Base-by-base conservation (phyloP, 148 eudicot species). In the Camellia japonica region DNA sequence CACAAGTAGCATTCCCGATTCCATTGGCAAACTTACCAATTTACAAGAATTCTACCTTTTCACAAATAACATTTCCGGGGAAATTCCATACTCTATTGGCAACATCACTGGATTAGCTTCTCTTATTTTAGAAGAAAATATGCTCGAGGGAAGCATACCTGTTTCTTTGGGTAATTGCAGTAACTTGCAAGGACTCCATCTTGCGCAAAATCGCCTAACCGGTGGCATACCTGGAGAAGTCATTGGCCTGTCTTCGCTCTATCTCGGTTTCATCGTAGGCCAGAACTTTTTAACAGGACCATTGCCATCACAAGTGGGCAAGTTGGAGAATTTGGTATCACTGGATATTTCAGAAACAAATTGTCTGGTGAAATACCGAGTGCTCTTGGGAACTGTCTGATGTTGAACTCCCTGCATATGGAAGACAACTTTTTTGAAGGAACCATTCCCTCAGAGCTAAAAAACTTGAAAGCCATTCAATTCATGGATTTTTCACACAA, bases 321-420 rank as follows among this genome's bases (percentile, higher is more conserved):
- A 72, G 20, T 38, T 84, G 76, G 52, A 54, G 46, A 75, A 69
- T 71, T 54, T 84, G 11, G 76, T 3, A 3, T 0, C 0, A 2
- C 54, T 83, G 14, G 67, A n/a, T 19, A 7, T 83, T 54, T 79
- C 82, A 5, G 65, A 71, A 84, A 84, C 47, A 64, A 60, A 69
- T 47, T 84, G 16, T 70, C 74, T 5, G 86, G 86, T 8, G 59
- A 80, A 64, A 76, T 84, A n/a, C 83, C 86, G 41, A 56, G 49
- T 47, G 30, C 80, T 20, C 79, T 84, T 12, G 83, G 83, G 0
- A 59, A 15, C 3, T 80, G 83, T n/a, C 8, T 15, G 14, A 23
- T 54, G 55, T 51, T 84, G 41, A 61, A 80, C 7, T 47, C 11
- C 71, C 68, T 84, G 3, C 4, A 10, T 4, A 58, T 84, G 81